phyloP scores from a whole-genome alignment of 768 basidiomycete species.

The Boletales sp. region DNA sequence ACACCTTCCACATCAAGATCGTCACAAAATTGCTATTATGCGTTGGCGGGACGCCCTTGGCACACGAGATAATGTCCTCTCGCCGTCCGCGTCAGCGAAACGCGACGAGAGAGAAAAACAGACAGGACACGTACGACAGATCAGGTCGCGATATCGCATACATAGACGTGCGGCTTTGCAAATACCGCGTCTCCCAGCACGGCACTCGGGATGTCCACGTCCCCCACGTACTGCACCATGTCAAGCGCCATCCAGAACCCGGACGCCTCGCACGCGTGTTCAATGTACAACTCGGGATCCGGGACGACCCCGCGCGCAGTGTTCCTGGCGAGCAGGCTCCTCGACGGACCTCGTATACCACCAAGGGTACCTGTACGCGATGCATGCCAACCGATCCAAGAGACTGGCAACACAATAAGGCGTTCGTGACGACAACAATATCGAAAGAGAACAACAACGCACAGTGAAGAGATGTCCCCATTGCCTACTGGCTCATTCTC shows the following conservation, averaged over 20 bases:
- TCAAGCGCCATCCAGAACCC: constrained; percentile 49
- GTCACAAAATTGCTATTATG: constrained; percentile 46
- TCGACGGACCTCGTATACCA: constrained; percentile 46
- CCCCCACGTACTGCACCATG: constrained; percentile 50
- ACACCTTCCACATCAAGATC: constrained; percentile 47
- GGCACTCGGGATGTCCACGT: constrained; percentile 35
- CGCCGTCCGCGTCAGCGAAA: not conserved
- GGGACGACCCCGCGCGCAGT: constrained; percentile 26
- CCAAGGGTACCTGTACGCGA: constrained; percentile 27
- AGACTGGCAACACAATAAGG: constrained; percentile 28
- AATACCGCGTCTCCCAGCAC: constrained; percentile 27
- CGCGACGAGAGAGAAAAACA: no score
- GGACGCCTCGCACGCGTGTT: constrained; percentile 42
- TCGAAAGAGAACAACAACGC: constrained; percentile 10
- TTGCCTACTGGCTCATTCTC: constrained; percentile 8
- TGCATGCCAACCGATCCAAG: constrained; percentile 35
- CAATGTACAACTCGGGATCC: constrained; percentile 44
- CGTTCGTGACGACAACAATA: not conserved
- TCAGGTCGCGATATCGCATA: constrained; percentile 49
- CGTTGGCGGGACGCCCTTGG: constrained; percentile 39
- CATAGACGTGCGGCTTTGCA: constrained; percentile 34
- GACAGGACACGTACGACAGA: constrained; percentile 41
- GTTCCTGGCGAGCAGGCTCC: constrained; percentile 26
- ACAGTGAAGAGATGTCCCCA: constrained; percentile 17
- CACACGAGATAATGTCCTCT: constrained; percentile 59